These are phyloP conservation scores for Termitomyces sp. DNA, from an alignment of 768 basidiomycete genomes.

Conservation along the genomic window DNA sequence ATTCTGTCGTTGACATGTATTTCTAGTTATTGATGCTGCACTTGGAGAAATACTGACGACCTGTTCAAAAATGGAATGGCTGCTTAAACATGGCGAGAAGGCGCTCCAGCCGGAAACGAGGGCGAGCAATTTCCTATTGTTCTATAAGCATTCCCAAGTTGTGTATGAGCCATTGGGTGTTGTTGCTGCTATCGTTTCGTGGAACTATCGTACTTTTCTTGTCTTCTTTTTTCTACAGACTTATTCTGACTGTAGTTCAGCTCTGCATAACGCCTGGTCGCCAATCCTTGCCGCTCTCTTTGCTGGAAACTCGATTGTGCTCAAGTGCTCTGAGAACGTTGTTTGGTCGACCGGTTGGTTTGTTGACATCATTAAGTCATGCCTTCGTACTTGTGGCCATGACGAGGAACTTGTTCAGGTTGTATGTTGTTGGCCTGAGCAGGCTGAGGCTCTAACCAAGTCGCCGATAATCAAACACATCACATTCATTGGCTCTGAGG, in stretches of 20 bases:
- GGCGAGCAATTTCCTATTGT: constrained; percentile 60
- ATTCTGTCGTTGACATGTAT: not conserved
- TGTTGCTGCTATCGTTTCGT: constrained; percentile 89
- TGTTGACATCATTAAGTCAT: constrained; percentile 71
- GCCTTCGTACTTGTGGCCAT: constrained; percentile 79
- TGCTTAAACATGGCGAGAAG: constrained; percentile 81
- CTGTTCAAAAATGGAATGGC: constrained; percentile 91
- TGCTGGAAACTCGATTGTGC: constrained; percentile 83
- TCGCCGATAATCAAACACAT: constrained; percentile 87
- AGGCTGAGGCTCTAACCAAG: constrained; percentile 78
- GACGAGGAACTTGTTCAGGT: constrained; percentile 87
- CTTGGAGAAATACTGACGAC: constrained; percentile 96
- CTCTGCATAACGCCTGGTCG: constrained; percentile 91
- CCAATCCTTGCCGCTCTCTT: constrained; percentile 91
- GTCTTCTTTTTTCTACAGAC: constrained; percentile 1
- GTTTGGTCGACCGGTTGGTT: constrained; percentile 90
- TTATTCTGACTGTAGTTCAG: constrained; percentile 32
- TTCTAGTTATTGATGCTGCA: constrained; percentile 85
- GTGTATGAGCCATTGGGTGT: constrained; percentile 92
- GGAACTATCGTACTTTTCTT: constrained; percentile 76
- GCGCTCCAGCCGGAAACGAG: constrained; percentile 73
- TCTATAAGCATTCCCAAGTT: constrained; percentile 75
- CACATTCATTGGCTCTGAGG: constrained; percentile 87
- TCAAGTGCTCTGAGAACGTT: constrained; percentile 93
- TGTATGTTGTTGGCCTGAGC: constrained; percentile 85